Base-by-base conservation (phyloP, 192 early-diverging fungal genomes). In the Backusella macrospora region DNA sequence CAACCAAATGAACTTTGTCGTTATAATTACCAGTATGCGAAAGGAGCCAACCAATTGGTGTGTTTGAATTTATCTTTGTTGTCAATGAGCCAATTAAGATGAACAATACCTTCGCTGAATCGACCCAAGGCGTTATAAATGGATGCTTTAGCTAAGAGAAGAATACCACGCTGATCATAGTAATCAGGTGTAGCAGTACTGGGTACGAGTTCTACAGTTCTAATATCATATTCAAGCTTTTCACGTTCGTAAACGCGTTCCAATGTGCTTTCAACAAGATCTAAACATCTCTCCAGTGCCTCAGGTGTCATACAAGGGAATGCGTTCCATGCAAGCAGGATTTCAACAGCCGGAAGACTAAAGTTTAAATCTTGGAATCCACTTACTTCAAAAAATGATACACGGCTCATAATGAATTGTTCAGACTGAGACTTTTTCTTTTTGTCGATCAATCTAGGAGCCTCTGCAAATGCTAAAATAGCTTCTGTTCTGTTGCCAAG, bases 401-500 rank as follows among this genome's bases (percentile, higher is more conserved):
- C 74, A 29, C 82, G 80, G 4, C 82, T 82, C 18, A 77, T 67
- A 14, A 88, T 82, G 71, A 81, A 88, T 64, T 82, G 81, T n/a
- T 88, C 87, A 45, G 84, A 73, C 5, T 79, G 71, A 18, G 84
- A 84, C 9, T 79, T 88, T 62, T 86, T 86, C 43, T 80, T 80
- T 67, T 81, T 79, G 39, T 76, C 70, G 16, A 82, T 76, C 29
- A 85, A 48, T 37, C 80, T 74, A 37, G 82, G 75, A n/a, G 85
- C 84, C 26, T 78, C 66, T 15, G 81, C 81, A 71, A 91, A 94
- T 63, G 91, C 87, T 15, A 86, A 65, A 23, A 95, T 87, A 1
- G 94, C 94, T 70, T 94, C 92, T 26, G 86, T 86, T 26, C 87
- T 90, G 40, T 91, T 88, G 6, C 94, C 94, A 6, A 83, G 74